A percentile compares a stretch with the other conserved stretches of the same genome.
Evolutionary conservation across 768 basidiomycete genomes (phyloP).

Genomic region (Strobilomyces echinocephalus): DNA sequence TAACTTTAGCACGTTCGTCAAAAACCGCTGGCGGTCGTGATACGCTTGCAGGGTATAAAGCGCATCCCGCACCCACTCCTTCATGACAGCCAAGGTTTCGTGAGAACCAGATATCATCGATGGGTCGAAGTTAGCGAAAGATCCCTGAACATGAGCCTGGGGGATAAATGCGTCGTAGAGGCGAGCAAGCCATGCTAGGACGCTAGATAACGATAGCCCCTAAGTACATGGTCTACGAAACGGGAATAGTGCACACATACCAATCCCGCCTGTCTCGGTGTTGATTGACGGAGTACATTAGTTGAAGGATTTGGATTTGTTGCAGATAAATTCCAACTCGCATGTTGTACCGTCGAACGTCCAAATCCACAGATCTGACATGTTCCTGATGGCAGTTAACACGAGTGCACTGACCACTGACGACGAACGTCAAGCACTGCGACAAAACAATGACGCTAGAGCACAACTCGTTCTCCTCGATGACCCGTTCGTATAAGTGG

Average conservation of each 20-base stretch:
- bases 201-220: not conserved
- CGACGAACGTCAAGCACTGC: conserved; percentile 30
- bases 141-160: conserved; percentile 42
- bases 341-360: conserved; percentile 35
- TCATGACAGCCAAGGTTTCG: conserved; percentile 34
- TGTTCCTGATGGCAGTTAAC: conserved; percentile 37
- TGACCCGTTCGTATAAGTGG: conserved; percentile 28
- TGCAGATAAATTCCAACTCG: conserved; percentile 44
- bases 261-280: not conserved
- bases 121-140: conserved; percentile 32
- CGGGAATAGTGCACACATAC: not conserved
- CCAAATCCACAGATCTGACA: conserved; percentile 21
- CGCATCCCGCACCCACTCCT: conserved; percentile 43
- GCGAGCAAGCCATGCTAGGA: conserved; percentile 33
- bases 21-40: conserved; percentile 11
- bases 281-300: conserved; percentile 18
- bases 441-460: conserved; percentile 26
- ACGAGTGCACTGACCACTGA: conserved; percentile 31
- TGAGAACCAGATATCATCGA: conserved; percentile 37
- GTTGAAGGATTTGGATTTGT: conserved; percentile 46
- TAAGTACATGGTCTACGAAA: too few species aligned
- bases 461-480: conserved; percentile 33
- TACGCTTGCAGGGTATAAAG: conserved; percentile 34
- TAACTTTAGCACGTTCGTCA: conserved; percentile 36
- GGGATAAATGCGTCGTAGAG: conserved; percentile 52